Percentiles rank a stretch among this genome's conserved stretches.
phyloP scores from a whole-genome alignment of 805 yeast species.

The Nakazawaea molendinolei region DNA sequence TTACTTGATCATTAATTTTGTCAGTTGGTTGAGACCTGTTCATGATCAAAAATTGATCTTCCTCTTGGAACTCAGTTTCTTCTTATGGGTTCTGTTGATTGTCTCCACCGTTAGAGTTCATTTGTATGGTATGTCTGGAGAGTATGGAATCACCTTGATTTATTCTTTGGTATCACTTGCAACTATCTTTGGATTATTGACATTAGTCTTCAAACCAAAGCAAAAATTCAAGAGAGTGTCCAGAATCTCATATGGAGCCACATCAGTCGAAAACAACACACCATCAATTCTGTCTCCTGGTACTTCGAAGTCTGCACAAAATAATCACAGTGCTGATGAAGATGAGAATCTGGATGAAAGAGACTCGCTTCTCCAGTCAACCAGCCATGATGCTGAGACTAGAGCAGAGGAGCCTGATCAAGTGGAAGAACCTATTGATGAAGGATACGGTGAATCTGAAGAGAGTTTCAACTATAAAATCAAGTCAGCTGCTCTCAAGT shows the following conservation, averaged over 20 bases:
- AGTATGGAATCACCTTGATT: constrained; percentile 38
- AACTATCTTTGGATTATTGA: constrained; percentile 44
- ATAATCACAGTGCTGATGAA: too few species aligned
- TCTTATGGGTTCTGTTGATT: constrained; percentile 52
- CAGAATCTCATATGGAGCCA: constrained; percentile 9
- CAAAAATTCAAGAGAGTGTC: too few species aligned
- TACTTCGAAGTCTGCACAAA: neutral
- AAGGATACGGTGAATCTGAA: constrained; percentile 22
- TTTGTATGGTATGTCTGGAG: constrained; percentile 46
- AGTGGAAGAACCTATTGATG: too few species aligned
- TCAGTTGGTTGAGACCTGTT: constrained; percentile 37
- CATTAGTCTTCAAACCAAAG: constrained; percentile 30
- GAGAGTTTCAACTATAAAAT: constrained; percentile 20
- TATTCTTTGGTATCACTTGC: constrained; percentile 41
- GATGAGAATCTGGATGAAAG: neutral
- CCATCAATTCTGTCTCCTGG: too few species aligned
- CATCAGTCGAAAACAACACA: neutral
- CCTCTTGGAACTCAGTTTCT: constrained; percentile 44
- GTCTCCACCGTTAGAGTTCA: constrained; percentile 43
- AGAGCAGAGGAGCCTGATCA: too few species aligned
- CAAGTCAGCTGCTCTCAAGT: constrained; percentile 27
- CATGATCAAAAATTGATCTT: constrained; percentile 56
- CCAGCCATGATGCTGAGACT: too few species aligned
- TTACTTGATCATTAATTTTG: constrained; percentile 46
- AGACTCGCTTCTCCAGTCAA: too few species aligned